Percentiles rank a stretch among this genome's conserved stretches.
These are phyloP conservation scores for Thozetella sp. DNA, from an alignment of 495 filamentous ascomycete species.

Conservation along the genomic window DNA sequence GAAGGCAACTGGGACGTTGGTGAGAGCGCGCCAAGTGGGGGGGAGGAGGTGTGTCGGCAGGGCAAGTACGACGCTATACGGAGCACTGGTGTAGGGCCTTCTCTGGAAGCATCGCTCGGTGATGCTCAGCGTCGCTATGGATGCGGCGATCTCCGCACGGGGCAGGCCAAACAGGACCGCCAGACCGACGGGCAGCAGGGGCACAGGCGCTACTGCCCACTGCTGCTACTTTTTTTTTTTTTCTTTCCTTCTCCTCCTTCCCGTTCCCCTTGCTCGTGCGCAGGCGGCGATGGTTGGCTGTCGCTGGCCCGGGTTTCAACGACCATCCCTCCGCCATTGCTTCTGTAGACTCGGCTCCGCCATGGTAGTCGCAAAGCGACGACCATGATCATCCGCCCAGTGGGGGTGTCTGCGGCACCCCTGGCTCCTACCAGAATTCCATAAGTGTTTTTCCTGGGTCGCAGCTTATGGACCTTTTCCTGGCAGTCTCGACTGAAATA, in stretches of 20 bases:
- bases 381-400: neutral
- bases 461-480: no score
- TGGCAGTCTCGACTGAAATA: constrained; percentile 3
- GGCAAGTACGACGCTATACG: no score
- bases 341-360: neutral
- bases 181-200: neutral
- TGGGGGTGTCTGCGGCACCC: constrained; percentile 6
- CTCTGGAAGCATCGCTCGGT: no score
- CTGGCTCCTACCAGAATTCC: constrained; percentile 14
- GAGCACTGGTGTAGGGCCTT: no score
- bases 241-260: constrained; percentile 1
- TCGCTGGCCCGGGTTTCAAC: no score
- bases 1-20: neutral
- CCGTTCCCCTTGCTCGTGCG: constrained; percentile 6
- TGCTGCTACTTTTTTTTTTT: neutral
- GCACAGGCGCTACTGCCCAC: neutral
- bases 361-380: neutral
- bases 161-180: no score
- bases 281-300: no score
- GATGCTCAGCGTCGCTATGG: no score
- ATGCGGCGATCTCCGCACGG: no score
- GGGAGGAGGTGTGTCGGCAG: no score
- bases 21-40: neutral
- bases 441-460: constrained; percentile 18
- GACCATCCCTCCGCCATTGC: neutral